phyloP scores from a whole-genome alignment of 495 filamentous ascomycete genomes.

The Penicillium silybi region DNA sequence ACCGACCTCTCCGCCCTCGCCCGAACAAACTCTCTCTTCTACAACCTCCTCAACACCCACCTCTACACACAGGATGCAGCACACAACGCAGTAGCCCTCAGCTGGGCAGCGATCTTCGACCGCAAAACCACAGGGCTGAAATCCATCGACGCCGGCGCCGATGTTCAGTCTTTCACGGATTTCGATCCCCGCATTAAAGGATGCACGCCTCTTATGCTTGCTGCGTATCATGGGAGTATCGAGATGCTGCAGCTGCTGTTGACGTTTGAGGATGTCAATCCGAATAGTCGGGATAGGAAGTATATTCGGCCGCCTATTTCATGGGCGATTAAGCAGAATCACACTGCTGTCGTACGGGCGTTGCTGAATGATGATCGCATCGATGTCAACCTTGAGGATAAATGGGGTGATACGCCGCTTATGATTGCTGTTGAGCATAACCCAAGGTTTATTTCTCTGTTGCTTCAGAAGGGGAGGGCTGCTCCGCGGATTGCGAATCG shows the following conservation, averaged over 20 bases:
- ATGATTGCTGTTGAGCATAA: constrained; percentile 11
- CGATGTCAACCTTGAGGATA: constrained; percentile 22
- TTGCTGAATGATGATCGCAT: constrained; percentile 15
- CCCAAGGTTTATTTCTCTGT: constrained; percentile 4
- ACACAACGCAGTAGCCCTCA: constrained; percentile 3
- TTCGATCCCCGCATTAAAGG: constrained; percentile 9
- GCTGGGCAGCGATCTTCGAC: constrained; percentile 17
- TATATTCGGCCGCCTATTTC: constrained; percentile 31
- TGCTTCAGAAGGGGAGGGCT: constrained; percentile 6
- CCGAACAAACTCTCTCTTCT: constrained; percentile 3
- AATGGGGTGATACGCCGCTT: constrained; percentile 17
- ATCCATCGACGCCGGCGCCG: constrained; percentile 15
- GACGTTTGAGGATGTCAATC: constrained; percentile 8
- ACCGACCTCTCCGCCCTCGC: constrained; percentile 17
- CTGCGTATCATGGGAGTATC: constrained; percentile 12
- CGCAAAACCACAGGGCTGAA: constrained; percentile 3
- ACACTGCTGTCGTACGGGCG: constrained; percentile 23
- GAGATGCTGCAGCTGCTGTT: constrained; percentile 13
- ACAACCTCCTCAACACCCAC: constrained; percentile 11
- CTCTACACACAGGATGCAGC: constrained; percentile 16
- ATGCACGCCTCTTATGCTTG: constrained; percentile 17
- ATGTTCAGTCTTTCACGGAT: constrained; percentile 9
- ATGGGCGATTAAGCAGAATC: constrained; percentile 32
- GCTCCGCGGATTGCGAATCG: constrained; percentile 17
- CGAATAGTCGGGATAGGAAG: constrained; percentile 18